These are phyloP conservation scores for Pichia thaimueangensis DNA, from an alignment of 805 yeast species.

Conservation along the genomic window DNA sequence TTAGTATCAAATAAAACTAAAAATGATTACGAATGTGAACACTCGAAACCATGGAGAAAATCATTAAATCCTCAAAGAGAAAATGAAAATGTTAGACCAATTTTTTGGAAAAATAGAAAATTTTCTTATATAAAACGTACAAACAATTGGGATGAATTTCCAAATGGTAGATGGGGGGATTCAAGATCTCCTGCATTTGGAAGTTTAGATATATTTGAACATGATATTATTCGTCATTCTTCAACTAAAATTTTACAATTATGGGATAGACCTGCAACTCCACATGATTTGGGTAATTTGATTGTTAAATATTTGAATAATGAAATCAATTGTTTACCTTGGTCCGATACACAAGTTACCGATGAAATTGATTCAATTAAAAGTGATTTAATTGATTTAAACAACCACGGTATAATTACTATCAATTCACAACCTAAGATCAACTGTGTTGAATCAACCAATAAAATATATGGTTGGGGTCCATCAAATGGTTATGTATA, in stretches of 20 bases:
- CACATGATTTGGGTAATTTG: slow-evolving; percentile 55
- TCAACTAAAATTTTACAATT: slow-evolving; percentile 72
- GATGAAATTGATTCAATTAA: slow-evolving; percentile 64
- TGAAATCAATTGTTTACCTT: slow-evolving; percentile 69
- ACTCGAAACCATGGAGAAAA: slow-evolving; percentile 80
- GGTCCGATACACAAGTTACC: slow-evolving; percentile 90
- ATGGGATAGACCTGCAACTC: slow-evolving; percentile 76
- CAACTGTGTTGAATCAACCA: slow-evolving; percentile 68
- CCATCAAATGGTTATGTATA: slow-evolving; percentile 89
- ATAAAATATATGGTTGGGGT: slow-evolving; percentile 87
- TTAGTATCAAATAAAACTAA: slow-evolving; percentile 33
- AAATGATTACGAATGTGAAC: slow-evolving; percentile 12
- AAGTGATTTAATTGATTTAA: slow-evolving; percentile 53
- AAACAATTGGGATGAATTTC: slow-evolving; percentile 95
- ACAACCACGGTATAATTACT: slow-evolving; percentile 64
- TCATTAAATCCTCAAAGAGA: slow-evolving; percentile 75
- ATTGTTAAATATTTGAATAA: slow-evolving; percentile 69
- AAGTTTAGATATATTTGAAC: slow-evolving; percentile 75
- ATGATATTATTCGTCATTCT: slow-evolving; percentile 75
- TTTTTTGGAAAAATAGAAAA: slow-evolving; percentile 93
- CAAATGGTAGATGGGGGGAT: slow-evolving; percentile 98
- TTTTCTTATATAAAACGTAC: slow-evolving; percentile 85
- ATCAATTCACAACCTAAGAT: slow-evolving; percentile 93
- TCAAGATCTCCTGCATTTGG: slow-evolving; percentile 97
- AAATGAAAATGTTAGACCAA: slow-evolving; percentile 83